Evolutionary conservation across 2,329 filamentous ascomycete genomes (phyloP), one percentile per base, ranked within the genome.

Genomic region (Aspergillus chevalieri): DNA sequence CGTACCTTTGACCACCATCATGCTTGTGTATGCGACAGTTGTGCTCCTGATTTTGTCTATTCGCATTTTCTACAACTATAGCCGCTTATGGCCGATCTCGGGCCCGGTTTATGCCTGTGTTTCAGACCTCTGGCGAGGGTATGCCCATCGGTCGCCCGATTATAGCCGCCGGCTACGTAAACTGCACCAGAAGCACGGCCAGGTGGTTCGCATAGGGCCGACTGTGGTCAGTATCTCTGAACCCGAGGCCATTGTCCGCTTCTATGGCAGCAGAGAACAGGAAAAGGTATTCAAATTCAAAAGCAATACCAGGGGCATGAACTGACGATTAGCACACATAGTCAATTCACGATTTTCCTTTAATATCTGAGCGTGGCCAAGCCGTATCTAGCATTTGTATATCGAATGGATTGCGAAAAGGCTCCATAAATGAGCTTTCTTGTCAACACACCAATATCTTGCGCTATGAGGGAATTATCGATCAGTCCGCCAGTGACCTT

Each of bases 161-260:
- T 53, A 54, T 22, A 46, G 43, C 24, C 46, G 38, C 28, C 36
- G n/a, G 7, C 21, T 61, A 28, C 38, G 24, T 6, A 17, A 44
- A 34, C 10, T 45, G 28, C 69, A 72, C 45, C 45, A 56, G 8
- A 51, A 62, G 38, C 63, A 71, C 49, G 69, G 66, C 1, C 47
- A 56, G 3, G 50, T 70, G 5, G 61, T 68, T 12, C 60, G 65
- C 0, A 52, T 65, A 24, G 64, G 63, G 4, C 65, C 65, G 12
- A 62, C 61, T 19, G 57, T 56, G 19, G 53, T 66, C 8, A 65
- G 61, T 2, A 52, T 66, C 6, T 44, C 47, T 3, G 54, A 56
- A n/a, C 52, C 56, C 6, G 44, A 28, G 6, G 48, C 52, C 1
- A 53, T 58, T 17, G 39, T 39, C 1, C 33, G 50, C 2, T 50